Conservation (phyloP, 345 rosid genomes). For the Xanthoceras sorbifolium region DNA sequence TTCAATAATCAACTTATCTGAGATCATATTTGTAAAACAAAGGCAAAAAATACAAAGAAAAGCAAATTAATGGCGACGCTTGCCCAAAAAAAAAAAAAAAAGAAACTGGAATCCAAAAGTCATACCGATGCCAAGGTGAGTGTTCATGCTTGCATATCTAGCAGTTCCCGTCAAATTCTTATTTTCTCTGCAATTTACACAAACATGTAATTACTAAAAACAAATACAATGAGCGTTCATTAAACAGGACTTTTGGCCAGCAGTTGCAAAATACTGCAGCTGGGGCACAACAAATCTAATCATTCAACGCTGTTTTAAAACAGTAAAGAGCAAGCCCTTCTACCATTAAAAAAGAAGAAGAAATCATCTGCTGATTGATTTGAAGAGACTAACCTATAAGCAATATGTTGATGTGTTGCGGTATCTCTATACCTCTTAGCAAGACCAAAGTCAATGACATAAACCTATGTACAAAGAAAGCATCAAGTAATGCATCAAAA, state of each 20-base stretch:
- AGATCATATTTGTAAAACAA: conserved; percentile 2
- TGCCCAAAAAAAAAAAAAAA: background rate
- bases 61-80: background rate
- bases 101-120: conserved; percentile 11
- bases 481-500: conserved; percentile 14
- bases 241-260: background rate
- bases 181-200: conserved; percentile 63
- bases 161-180: conserved; percentile 93
- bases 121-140: conserved; percentile 93
- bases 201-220: conserved; percentile 14
- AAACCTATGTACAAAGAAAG: conserved; percentile 50
- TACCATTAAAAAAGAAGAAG: background rate
- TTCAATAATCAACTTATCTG: background rate
- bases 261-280: background rate
- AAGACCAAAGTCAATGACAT: conserved; percentile 84
- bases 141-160: conserved; percentile 95
- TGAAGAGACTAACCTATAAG: conserved; percentile 60
- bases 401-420: conserved; percentile 81
- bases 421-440: conserved; percentile 89
- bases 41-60: background rate
- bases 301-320: background rate
- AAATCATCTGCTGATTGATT: background rate
- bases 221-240: background rate
- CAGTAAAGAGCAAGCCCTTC: background rate
- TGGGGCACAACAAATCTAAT: background rate